Base-by-base conservation (phyloP, 2,329 filamentous ascomycete genomes). In the Phoma sp. region DNA sequence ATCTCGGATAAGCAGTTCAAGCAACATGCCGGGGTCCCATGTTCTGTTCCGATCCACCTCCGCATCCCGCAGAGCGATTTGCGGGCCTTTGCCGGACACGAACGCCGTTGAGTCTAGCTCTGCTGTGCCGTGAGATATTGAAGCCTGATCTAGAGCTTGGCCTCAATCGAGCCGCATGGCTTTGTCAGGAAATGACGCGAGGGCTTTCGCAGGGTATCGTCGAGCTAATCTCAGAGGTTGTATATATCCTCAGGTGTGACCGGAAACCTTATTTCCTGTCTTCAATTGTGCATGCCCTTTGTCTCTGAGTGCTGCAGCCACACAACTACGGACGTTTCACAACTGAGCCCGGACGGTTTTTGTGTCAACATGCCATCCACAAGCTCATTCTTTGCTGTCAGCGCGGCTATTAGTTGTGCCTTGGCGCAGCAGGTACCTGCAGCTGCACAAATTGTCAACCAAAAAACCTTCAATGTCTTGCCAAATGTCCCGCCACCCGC, bases 401-500 rank as follows among this genome's bases (percentile, higher is more conserved):
- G 57, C 48, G 48, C 50, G 29, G 45, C 58, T 52, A 42, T 58
- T 24, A 27, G 50, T 4, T 42, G 45, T 47, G 59, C 57, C 27
- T 55, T 65, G 8, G 62, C 61, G 23, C 62, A 61, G 37, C 47
- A 23, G 13, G 52, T 66, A 55, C 64, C 64, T 52, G 50, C 57
- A 44, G 37, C 56, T 50, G 64, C 64, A n/a, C 62, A 65, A 48
- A 35, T 66, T 18, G 39, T 66, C 14, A 47, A 66, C 51, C 64
- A 65, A 47, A 62, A 57, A 43, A 50, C 33, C 29, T 66, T 66
- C 54, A 66, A 66, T 33, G 64, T 64, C 8, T 52, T 66, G 45
- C 38, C 47, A 2, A 49, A 42, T 18, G 64, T 66, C 8, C 60
- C 62, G 9, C 62, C 64, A n/a, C 60, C 62, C 11, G 44, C 55